A percentile compares a stretch with the other conserved stretches of the same genome.
Conservation (phyloP, 2,329 filamentous ascomycete species). For the Penicillium polonicum region DNA sequence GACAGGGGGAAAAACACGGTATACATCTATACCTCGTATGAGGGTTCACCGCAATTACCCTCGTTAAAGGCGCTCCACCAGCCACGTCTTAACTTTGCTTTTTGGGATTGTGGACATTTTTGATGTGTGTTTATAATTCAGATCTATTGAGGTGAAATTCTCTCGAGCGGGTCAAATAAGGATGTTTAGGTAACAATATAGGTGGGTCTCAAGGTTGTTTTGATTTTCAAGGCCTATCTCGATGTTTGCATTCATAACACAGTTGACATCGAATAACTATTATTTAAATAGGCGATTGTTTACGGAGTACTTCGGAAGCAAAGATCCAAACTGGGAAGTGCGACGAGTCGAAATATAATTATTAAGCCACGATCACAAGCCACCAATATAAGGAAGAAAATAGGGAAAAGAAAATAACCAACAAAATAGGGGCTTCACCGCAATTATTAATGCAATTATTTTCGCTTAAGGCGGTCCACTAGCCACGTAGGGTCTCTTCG, state of each 20-base stretch:
- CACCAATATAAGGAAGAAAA: neutral
- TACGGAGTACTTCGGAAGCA: neutral
- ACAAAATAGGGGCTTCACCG: constrained; percentile 18
- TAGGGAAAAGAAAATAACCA: neutral
- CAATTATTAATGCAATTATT: constrained; percentile 19
- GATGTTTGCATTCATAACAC: neutral
- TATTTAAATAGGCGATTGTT: neutral
- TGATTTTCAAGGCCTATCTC: neutral
- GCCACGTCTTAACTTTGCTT: constrained; percentile 1
- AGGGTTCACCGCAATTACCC: constrained; percentile 8
- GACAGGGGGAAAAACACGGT: neutral
- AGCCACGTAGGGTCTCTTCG: constrained; percentile 17
- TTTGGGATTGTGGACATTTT: neutral
- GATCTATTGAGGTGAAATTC: neutral
- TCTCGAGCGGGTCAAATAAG: neutral
- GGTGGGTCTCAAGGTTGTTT: neutral
- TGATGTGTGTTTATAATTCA: neutral
- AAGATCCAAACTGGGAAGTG: neutral
- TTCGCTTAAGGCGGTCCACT: constrained; percentile 23
- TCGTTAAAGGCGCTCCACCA: constrained; percentile 6
- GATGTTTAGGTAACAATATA: neutral
- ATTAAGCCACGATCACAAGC: constrained; percentile 1
- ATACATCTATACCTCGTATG: neutral
- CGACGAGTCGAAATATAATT: neutral
- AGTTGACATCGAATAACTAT: neutral